phyloP scores from a whole-genome alignment of 1,284 basidiomycete species.

The Ceratobasidium papillatum region DNA sequence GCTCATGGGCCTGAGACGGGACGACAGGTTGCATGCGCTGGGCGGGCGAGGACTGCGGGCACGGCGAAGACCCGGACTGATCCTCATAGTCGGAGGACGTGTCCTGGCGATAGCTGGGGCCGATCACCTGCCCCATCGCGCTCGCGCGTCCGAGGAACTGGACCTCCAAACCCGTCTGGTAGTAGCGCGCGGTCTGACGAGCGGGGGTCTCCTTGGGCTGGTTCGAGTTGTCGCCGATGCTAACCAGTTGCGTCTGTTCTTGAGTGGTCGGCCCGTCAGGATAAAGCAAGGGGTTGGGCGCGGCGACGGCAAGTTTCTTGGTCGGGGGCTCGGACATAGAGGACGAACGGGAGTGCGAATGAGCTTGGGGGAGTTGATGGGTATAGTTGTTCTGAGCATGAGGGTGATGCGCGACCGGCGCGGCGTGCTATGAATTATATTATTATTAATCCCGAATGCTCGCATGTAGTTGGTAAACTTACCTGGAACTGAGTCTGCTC shows the following conservation, averaged over 20 bases:
- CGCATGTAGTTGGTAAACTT: background rate
- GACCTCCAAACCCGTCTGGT: background rate
- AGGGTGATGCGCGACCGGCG: background rate
- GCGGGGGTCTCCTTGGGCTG: background rate
- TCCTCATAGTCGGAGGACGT: background rate
- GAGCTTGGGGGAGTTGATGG: background rate
- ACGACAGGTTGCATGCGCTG: background rate
- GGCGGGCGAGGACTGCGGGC: background rate
- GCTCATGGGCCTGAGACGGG: conserved; percentile 33
- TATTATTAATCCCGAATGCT: background rate
- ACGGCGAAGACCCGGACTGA: background rate
- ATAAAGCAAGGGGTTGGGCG: background rate
- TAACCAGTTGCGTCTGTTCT: background rate
- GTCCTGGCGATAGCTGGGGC: background rate
- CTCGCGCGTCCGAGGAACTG: background rate
- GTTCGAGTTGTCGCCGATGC: background rate
- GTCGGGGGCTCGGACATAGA: background rate
- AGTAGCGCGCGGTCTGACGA: background rate
- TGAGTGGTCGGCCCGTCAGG: background rate
- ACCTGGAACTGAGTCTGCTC: background rate
- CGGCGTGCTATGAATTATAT: background rate
- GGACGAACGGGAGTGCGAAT: background rate
- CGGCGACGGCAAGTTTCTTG: background rate
- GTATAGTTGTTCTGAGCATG: background rate
- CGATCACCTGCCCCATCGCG: background rate